Evolutionary conservation across 2,329 filamentous ascomycete species (phyloP).

Genomic region (Arachnomyces sp.): DNA sequence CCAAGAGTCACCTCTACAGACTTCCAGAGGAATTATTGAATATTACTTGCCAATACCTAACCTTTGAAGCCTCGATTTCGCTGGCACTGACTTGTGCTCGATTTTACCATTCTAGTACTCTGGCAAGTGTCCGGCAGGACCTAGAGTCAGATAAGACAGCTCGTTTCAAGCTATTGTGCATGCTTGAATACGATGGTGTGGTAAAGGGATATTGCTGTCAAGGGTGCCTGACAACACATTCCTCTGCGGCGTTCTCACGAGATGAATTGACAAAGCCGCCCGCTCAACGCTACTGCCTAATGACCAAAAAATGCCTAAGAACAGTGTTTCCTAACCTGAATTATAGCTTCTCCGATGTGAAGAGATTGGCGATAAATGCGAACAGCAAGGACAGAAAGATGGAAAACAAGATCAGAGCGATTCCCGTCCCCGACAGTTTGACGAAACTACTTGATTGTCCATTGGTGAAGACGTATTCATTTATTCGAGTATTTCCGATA

Average conservation of each 20-base stretch:
- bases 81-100: constrained; percentile 5
- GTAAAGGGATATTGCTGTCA: constrained; percentile 4
- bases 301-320: background rate
- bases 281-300: constrained; percentile 1
- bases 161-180: constrained; percentile 1
- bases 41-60: constrained; percentile 1
- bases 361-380: no score
- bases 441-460: no score
- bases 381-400: no score
- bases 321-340: no score
- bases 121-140: background rate
- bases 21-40: constrained; percentile 3
- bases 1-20: constrained; percentile 3
- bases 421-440: no score
- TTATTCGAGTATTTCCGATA: no score
- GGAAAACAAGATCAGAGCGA: no score
- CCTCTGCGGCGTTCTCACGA: background rate
- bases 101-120: constrained; percentile 2
- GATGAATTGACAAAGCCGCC: constrained; percentile 1
- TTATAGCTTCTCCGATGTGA: no score
- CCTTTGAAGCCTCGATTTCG: background rate
- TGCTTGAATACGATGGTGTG: constrained; percentile 3
- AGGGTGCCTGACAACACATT: constrained; percentile 1
- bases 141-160: background rate
- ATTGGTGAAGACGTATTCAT: no score